phyloP scores from a whole-genome alignment of 768 basidiomycete species.

The Lanmaoa pseudosensibilis region DNA sequence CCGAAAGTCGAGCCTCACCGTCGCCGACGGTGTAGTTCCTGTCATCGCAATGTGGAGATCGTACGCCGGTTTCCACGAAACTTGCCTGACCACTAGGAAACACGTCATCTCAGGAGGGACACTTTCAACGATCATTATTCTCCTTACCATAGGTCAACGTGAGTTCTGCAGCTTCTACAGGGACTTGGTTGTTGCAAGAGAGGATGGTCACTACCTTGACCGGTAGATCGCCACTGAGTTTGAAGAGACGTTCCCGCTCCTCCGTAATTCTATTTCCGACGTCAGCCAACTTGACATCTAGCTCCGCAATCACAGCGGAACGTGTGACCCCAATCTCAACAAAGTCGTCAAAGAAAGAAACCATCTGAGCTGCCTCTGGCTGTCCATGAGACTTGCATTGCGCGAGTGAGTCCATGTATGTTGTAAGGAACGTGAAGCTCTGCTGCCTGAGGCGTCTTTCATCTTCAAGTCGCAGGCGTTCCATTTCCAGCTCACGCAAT shows the following conservation, averaged over 20 bases:
- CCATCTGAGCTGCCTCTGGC: slow-evolving; percentile 18
- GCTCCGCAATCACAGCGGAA: slow-evolving; percentile 15
- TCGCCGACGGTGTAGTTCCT: slow-evolving; percentile 13
- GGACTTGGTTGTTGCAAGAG: background rate
- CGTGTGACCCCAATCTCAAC: slow-evolving; percentile 20
- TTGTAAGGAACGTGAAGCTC: slow-evolving; percentile 25
- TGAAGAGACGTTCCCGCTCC: slow-evolving; percentile 10
- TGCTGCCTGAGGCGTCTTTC: slow-evolving; percentile 21
- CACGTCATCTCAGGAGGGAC: background rate
- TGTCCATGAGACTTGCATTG: slow-evolving; percentile 15
- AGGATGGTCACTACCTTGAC: slow-evolving; percentile 12
- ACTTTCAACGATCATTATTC: background rate
- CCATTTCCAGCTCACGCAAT: slow-evolving; percentile 7
- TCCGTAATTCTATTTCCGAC: slow-evolving; percentile 10
- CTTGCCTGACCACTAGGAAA: slow-evolving; percentile 13
- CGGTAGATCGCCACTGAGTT: background rate
- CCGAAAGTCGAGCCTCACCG: slow-evolving; percentile 27
- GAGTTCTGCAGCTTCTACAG: slow-evolving; percentile 14
- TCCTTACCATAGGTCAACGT: slow-evolving; percentile 21
- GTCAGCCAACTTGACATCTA: slow-evolving; percentile 16
- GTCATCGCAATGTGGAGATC: slow-evolving; percentile 16
- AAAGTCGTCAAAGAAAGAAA: slow-evolving; percentile 24
- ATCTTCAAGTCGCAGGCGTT: slow-evolving; percentile 16
- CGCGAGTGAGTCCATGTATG: slow-evolving; percentile 29
- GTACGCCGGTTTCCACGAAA: slow-evolving; percentile 23